Evolutionary conservation across 768 basidiomycete species (phyloP), one percentile per base, ranked within the genome.

Genomic region (Gloeopeniophorella convolvens): DNA sequence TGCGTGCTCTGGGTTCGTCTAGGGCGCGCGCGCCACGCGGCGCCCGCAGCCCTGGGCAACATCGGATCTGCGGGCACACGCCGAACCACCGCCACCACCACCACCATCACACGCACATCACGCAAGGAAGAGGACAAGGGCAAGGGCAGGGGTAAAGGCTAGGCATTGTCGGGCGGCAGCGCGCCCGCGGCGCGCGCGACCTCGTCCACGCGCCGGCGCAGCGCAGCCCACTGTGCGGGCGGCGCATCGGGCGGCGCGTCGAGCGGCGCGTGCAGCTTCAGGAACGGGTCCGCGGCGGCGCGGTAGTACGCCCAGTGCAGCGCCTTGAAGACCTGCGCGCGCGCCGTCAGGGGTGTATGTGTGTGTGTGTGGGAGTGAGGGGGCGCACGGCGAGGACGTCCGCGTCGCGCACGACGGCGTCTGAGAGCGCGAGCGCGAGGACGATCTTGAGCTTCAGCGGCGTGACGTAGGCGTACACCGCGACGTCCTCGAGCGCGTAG

Each of bases 401-500:
- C 21, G 75, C 72, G 62, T 95, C 92, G 32, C 80, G 79, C 26
- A 93, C 80, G 18, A 92, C 78, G 11, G 85, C 74, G 62, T 95
- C 92, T 5, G 86, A 80, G 56, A 93, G 68, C 7, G 87, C 82
- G 44, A 94, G 66, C 1, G 83, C 84, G 45, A 94, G 62, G 50
- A 95, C 76, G 60, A 95, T 90, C 71, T 92, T 93, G 60, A 92
- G 75, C 62, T 85, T 89, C 54, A 89, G 70, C 11, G 91, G 89
- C 9, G 89, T 92, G 42, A 92, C 79, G 67, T 91, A 95, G 33
- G 91, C 92, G 65, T 94, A 94, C 32, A 91, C 88, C 2, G 89
- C 90, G 42, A 89, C 85, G 58, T 94, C 91, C 67, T 95, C 92
- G 75, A 94, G 85, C n/a, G 84, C 77, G 65, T 89, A 91, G 21